These are phyloP conservation scores for Claviceps sp. DNA, from an alignment of 2,329 filamentous ascomycete genomes.

Conservation along the genomic window DNA sequence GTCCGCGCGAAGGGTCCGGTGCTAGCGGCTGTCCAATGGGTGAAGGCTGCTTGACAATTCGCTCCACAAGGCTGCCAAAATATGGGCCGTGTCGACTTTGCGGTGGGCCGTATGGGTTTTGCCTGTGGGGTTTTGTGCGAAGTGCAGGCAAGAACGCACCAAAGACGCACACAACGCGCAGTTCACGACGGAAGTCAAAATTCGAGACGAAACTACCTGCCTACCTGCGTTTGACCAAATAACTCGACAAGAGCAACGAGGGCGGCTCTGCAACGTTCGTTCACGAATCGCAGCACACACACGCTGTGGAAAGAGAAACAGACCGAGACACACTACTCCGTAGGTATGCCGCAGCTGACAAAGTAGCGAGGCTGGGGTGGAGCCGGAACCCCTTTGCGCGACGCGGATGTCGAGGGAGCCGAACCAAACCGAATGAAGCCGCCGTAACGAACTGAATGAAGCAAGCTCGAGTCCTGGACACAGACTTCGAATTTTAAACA, in stretches of 20 bases:
- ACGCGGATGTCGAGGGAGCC: constrained; percentile 3
- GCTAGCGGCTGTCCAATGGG: constrained; percentile 1
- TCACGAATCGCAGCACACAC: too few species aligned
- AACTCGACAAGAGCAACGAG: not conserved
- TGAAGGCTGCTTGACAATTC: not conserved
- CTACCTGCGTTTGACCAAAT: not conserved
- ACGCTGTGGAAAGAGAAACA: not conserved
- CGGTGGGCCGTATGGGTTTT: not conserved
- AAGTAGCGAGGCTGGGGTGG: not conserved
- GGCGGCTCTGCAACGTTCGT: too few species aligned
- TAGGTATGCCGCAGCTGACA: not conserved
- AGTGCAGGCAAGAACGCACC: too few species aligned
- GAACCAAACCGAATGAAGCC: not conserved
- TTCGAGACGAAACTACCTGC: not conserved
- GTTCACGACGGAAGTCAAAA: not conserved
- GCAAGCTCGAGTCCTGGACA: not conserved
- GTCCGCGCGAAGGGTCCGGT: not conserved
- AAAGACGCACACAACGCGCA: not conserved
- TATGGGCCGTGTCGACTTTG: not conserved
- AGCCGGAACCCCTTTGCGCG: constrained; percentile 1
- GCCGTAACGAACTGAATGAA: not conserved
- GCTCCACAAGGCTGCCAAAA: not conserved
- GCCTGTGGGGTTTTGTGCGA: too few species aligned
- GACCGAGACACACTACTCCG: not conserved
- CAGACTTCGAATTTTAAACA: constrained; percentile 1